Evolutionary conservation across 495 filamentous ascomycete genomes (phyloP), one percentile per base, ranked within the genome.

Genomic region (Annulohypoxylon maeteangense): DNA sequence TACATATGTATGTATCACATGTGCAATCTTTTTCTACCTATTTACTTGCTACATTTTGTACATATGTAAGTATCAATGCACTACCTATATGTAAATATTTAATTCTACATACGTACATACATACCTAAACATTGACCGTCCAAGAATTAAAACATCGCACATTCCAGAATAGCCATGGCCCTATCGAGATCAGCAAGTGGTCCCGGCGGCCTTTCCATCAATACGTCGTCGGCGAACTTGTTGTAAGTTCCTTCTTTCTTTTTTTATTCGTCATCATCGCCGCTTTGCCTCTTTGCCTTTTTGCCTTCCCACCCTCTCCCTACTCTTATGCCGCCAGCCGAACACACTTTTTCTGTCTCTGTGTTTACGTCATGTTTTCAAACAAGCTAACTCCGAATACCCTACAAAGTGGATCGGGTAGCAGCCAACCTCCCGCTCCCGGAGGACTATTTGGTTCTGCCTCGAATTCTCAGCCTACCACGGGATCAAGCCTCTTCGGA

Each of bases 191-290:
- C 89, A 40, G 83, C 87, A 45, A 93, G 90, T 80, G 86, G 89
- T 67, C 86, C 90, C 23, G 86, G 83, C 18, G 90, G 88, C 60
- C 83, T 94, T 60, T 92, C 88, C 63, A 91, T 95, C 76, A 94
- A 93, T 76, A 95, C 92, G n/a, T 87, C 82, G 47, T 84, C 88
- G 36, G 87, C 90, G 61, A 92, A 90, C 80, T 84, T 91, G 40
- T 85, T 92, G 75, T 93, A 72, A 74, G 83, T 83, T 61, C 7
- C 27, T 22, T 59, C 45, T 51, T 23, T 54, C 6, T 67, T 2
- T 40, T 53, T 59, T 53, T 44, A 44, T 47, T 48, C 32, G 3
- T 29, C 11, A n/a, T 29, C 48, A 10, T n/a, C 36, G 3, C 20
- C 5, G 8, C 38, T n/a, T 51, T 62, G 22, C n/a, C n/a, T 50